Conservation (phyloP, 176 grass and related monocot species). For the Triticum timopheevii region DNA sequence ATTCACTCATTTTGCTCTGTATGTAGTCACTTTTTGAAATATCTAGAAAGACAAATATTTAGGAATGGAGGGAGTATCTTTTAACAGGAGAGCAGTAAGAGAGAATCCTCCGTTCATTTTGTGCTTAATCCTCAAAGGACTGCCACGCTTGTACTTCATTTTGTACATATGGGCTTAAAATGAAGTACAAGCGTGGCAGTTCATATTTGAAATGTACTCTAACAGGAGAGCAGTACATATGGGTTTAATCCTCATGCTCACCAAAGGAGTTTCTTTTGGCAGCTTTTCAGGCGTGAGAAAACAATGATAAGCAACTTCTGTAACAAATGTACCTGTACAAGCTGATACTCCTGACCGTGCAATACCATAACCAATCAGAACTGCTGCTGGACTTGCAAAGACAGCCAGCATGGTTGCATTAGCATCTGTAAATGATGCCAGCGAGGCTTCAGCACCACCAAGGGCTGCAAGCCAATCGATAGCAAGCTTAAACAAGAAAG, state of each 20-base stretch:
- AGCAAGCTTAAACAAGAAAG: constrained; percentile 98
- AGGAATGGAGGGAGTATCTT: background rate
- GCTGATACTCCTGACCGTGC: constrained; percentile 86
- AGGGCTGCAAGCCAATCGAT: constrained; percentile 90
- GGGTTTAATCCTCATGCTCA: background rate
- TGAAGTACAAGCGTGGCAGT: too few relatives aligned
- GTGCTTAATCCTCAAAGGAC: too few relatives aligned
- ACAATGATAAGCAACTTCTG: background rate
- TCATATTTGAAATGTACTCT: too few relatives aligned
- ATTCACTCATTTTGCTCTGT: too few relatives aligned
- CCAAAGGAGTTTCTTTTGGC: constrained; percentile 13
- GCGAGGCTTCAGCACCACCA: constrained; percentile 60
- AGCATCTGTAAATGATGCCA: constrained; percentile 86
- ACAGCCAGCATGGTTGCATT: constrained; percentile 96
- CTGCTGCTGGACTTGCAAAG: constrained; percentile 95
- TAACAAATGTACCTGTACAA: constrained; percentile 74
- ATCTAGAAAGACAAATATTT: too few relatives aligned
- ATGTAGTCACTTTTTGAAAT: too few relatives aligned
- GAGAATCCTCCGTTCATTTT: too few relatives aligned
- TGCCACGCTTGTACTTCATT: too few relatives aligned
- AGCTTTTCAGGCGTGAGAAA: background rate
- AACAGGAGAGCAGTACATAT: background rate
- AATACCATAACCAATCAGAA: constrained; percentile 97
- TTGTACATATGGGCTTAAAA: too few relatives aligned
- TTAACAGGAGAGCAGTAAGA: background rate